Base-by-base conservation (phyloP, 1,139 yeast genomes). In the Geotrichum histeridarum region DNA sequence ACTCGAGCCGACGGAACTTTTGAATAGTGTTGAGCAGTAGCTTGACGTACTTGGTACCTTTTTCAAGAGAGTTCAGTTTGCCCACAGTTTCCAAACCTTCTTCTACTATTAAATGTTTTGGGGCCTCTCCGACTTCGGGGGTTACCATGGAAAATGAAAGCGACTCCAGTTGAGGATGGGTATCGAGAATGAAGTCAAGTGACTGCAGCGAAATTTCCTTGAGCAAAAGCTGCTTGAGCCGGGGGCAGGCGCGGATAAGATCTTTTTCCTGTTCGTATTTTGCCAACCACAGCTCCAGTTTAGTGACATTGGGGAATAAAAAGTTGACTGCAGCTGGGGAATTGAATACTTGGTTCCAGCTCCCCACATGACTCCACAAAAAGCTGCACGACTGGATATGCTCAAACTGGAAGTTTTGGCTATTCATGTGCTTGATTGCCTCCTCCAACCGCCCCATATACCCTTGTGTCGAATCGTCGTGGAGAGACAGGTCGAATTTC, bases 141-240 rank as follows among this genome's bases (percentile, higher is more conserved):
- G 45, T 22, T n/a, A 42, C 51, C 51, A 48, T 48, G 42, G 46
- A 41, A 41, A 48, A 48, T 33, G 51, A 48, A 12, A 48, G 39
- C n/a, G 51, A 41, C 42, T 6, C 22, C 27, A 48, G 35, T 27
- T 41, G 45, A 4, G 51, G 51, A 8, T 42, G 45, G 3, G 38
- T 31, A 6, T 48, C 11, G 5, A 33, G 42, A 22, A 48, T 15
- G 30, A 42, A 48, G 17, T 48, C 41, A 17, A 48, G 22, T 4
- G 47, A 17, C 31, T 33, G 33, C 18, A 48, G 37, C 33, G 51
- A 48, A 8, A 48, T 42, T 33, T 48, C 51, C 15, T 48, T 48
- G 7, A 48, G 42, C 14, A 48, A 9, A 9, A 48, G 31, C 22
- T 41, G 45, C 22, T n/a, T 41, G 5, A 48, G 27, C 17, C 17